These are phyloP conservation scores for Tuber melanosporum DNA, from an alignment of 495 filamentous ascomycete genomes.

Conservation along the genomic window DNA sequence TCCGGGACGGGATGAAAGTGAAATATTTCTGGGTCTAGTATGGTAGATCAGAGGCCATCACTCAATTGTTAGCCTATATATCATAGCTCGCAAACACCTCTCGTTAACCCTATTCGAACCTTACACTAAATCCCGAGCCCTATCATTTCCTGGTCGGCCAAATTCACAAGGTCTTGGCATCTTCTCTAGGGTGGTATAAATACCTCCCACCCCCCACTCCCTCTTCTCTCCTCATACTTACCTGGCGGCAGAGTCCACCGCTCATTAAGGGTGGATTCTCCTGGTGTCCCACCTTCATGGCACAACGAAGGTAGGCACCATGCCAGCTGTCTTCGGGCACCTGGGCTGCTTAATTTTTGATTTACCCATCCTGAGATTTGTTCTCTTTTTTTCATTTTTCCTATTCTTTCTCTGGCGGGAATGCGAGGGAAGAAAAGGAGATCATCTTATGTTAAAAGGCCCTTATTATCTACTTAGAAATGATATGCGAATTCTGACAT, in stretches of 20 bases:
- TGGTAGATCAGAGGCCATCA: too few relatives aligned
- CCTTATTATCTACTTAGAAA: too few relatives aligned
- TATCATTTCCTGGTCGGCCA: neutral
- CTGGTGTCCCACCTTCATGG: neutral
- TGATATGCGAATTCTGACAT: too few relatives aligned
- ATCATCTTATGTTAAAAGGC: too few relatives aligned
- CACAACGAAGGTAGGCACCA: neutral
- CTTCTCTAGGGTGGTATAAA: neutral
- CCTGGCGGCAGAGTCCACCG: neutral
- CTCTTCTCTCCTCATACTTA: conserved; percentile 1
- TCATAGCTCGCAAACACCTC: too few relatives aligned
- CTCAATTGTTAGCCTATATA: too few relatives aligned
- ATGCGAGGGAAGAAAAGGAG: neutral
- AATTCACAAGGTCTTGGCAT: neutral
- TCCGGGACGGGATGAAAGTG: too few relatives aligned
- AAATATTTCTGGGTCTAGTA: too few relatives aligned
- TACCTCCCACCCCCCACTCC: neutral
- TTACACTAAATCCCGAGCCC: neutral
- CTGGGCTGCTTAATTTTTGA: conserved; percentile 1
- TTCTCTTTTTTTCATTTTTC: neutral
- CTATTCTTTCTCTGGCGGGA: neutral
- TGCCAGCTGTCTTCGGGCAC: neutral
- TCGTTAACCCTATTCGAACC: too few relatives aligned
- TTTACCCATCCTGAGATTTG: neutral
- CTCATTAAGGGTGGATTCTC: neutral